Conservation (phyloP, 176 grass and related monocot species). For the Oropetium thomaeum region DNA sequence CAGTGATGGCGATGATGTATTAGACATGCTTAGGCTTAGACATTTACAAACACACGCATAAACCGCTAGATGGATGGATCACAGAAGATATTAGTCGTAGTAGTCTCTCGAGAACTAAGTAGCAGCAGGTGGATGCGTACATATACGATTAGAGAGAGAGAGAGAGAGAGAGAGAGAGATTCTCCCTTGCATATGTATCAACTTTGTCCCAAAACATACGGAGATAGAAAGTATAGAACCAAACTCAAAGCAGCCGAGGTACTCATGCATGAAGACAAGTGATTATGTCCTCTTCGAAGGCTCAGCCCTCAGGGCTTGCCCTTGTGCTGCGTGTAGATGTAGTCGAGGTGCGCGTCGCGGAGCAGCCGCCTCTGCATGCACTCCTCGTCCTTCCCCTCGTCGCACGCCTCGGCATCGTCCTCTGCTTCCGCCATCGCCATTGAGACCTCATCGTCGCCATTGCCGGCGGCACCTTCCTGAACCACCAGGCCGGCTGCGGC, state of each 20-base stretch:
- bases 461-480: conserved; percentile 1
- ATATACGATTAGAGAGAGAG: too few species aligned
- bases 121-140: background rate
- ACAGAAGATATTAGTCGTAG: background rate
- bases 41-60: background rate
- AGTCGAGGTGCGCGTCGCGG: conserved; percentile 46
- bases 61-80: background rate
- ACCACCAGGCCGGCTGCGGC: background rate
- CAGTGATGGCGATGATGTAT: background rate
- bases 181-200: background rate
- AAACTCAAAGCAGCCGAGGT: background rate
- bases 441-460: conserved; percentile 8
- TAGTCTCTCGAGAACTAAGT: background rate
- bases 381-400: conserved; percentile 23
- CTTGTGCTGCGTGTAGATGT: conserved; percentile 63
- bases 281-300: too few species aligned
- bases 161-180: too few species aligned
- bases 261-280: too few species aligned
- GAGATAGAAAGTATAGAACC: too few species aligned
- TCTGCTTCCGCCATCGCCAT: conserved; percentile 23
- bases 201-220: background rate
- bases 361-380: conserved; percentile 45
- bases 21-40: background rate
- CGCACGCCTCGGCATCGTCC: background rate
- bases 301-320: conserved; percentile 31